These are phyloP conservation scores for Haematococcus lacustris DNA, from an alignment of 139 green algal genomes.

Conservation along the genomic window DNA sequence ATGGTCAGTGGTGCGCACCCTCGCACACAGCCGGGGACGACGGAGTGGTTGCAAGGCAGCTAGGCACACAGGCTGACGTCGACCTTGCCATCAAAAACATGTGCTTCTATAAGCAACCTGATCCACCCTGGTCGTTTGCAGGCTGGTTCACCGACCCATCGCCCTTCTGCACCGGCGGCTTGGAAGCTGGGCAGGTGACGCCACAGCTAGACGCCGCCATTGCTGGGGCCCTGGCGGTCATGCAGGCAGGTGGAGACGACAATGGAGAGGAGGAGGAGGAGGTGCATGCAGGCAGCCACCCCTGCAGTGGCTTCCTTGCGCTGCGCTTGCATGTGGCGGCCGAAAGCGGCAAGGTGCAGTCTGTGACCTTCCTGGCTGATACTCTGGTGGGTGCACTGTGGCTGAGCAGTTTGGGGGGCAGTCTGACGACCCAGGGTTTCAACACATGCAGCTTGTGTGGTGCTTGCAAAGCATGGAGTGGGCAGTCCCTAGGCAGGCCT, in stretches of 20 bases:
- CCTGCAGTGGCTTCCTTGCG: not conserved
- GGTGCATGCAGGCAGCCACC: not conserved
- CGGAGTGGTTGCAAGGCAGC: not conserved
- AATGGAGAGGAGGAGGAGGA: not conserved
- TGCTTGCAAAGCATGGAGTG: not conserved
- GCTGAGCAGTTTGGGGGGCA: no score
- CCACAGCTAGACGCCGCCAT: not conserved
- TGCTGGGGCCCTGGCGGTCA: not conserved
- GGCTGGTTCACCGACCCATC: constrained; percentile 74
- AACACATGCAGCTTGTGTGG: no score
- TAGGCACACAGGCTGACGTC: not conserved
- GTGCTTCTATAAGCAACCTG: not conserved
- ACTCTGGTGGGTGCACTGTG: not conserved
- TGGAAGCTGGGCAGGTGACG: constrained; percentile 34
- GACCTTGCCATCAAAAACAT: not conserved
- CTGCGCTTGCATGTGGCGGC: not conserved
- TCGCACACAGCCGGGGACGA: constrained; percentile 2
- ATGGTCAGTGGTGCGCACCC: constrained; percentile 34
- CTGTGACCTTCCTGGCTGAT: not conserved
- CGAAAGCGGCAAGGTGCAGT: not conserved
- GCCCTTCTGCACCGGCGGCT: constrained; percentile 53
- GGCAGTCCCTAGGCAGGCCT: not conserved
- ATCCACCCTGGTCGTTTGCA: constrained; percentile 5
- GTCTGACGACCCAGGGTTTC: no score
- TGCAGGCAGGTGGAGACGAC: not conserved